These are phyloP conservation scores for Phytophthora ohioensis DNA, from an alignment of 352 stramenopile genomes.

Conservation along the genomic window DNA sequence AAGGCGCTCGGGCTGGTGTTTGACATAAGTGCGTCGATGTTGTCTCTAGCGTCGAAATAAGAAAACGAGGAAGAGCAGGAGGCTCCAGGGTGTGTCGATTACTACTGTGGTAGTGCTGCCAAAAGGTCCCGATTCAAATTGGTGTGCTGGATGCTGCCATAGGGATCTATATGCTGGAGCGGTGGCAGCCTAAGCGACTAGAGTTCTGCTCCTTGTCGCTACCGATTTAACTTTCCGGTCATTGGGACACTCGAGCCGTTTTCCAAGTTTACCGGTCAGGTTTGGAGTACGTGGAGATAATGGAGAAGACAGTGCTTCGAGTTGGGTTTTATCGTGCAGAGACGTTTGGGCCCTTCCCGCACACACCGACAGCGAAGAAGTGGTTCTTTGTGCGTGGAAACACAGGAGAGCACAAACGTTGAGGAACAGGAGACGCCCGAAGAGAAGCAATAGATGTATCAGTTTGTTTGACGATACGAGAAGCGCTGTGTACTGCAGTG, in stretches of 20 bases:
- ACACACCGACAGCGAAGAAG: conserved; percentile 73
- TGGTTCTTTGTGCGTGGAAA: conserved; percentile 72
- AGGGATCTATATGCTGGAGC: conserved; percentile 87
- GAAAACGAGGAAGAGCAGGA: conserved; percentile 3
- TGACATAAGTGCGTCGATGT: conserved; percentile 82
- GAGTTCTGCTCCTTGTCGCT: conserved; percentile 70
- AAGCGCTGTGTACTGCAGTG: conserved; percentile 70
- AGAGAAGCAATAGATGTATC: conserved; percentile 40
- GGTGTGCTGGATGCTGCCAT: conserved; percentile 60
- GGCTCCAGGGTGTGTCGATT: conserved; percentile 37
- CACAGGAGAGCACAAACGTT: conserved; percentile 10
- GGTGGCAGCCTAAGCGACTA: conserved; percentile 67
- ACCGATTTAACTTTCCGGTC: conserved; percentile 35
- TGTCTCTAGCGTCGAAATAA: conserved; percentile 49
- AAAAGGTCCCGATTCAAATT: conserved; percentile 61
- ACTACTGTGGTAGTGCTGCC: conserved; percentile 78
- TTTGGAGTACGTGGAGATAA: conserved; percentile 62
- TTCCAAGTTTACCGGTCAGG: conserved; percentile 81
- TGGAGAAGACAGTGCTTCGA: conserved; percentile 57
- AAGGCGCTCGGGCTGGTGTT: conserved; percentile 61
- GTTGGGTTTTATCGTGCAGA: conserved; percentile 64
- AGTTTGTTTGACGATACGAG: conserved; percentile 69
- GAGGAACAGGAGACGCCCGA: conserved; percentile 12
- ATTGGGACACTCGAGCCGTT: conserved; percentile 38
- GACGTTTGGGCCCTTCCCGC: conserved; percentile 75